Evolutionary conservation across 202 grass and related monocot genomes (phyloP), one percentile per base, ranked within the genome.

Genomic region (Panicum hallii): DNA sequence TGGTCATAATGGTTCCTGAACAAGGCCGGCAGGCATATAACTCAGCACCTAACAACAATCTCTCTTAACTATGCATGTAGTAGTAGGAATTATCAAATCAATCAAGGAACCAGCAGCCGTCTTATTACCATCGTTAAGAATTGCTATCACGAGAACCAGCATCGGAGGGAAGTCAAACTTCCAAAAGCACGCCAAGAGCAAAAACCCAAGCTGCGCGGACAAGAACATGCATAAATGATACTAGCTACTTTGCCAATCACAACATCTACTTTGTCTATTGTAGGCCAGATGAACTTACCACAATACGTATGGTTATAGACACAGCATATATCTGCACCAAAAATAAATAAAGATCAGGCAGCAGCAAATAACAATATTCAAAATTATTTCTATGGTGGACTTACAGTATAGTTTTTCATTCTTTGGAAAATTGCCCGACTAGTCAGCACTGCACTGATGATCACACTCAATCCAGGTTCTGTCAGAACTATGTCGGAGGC

Each of bases 381-480:
- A 38, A 38, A 38, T 38, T 38, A 38, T 38, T 4, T 38, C 36
- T 38, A 71, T 79, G 7, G 2, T 23, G 20, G 46, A 80, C 80
- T 89, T 85, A 93, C 91, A 36, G 92, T 94, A 55, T 94, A 94
- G 61, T 94, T 94, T 57, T 93, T 93, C 91, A 93, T 93, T 75
- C 91, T 73, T 84, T 93, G 91, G 52, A 93, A 93, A 58, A 93
- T 93, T 57, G 91, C 88, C 9, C 91, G 85, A 67, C 88, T 93
- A 6, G 91, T 93, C 56, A 93, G 41, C 45, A 93, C 91, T 45
- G 91, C 91, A 67, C 88, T 93, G 69, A 93, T 86, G 74, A 90
- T 93, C 76, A 93, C 91, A 83, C 91, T 93, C 67, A 93, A 82
- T 71, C 91, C 88, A 83, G 91, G 88, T 74, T 93, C 88, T 1